Base-by-base conservation (phyloP, 495 filamentous ascomycete species). In the Neurospora cerealis region DNA sequence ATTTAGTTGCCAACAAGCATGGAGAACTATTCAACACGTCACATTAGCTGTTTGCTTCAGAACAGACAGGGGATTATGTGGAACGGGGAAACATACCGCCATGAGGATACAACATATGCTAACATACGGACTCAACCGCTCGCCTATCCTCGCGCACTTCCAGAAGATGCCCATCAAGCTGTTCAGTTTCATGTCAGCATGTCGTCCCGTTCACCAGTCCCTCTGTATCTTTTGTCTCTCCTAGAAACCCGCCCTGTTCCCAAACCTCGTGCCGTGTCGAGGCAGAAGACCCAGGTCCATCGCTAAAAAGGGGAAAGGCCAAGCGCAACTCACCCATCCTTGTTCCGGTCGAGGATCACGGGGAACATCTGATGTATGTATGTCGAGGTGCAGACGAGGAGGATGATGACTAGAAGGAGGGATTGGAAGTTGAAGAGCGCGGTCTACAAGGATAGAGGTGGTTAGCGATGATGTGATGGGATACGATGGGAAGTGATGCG, bases 391-490 rank as follows among this genome's bases (percentile, higher is more conserved):
- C 96, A 99, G 79, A 99, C 96, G 74, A 95, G 88, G 77, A 99
- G 92, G 62, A 98, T 90, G 78, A 99, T 91, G 78, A 97, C 93
- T 76, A 98, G 89, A 54, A 99, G 88, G 73, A 98, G 90, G 71
- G 93, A 94, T 80, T 96, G 93, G 87, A 99, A 97, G 84, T 98
- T 97, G 90, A 99, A 98, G 75, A 99, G 90, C 38, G 96, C 96
- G 75, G 95, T 91, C 96, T 97, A 76, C 39, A 73, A 15, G 37
- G 72, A 34, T 2, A 7, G 28, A 62, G 24, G 28, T 37, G 15
- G n/a, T 38, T 71, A 36, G 42, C 24, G 28, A 17, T 15, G 54
- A 34, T 17, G 54, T 13, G 24, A 32, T 6, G 24, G 21, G 24
- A 62, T 32, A 15, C 10, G 54, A 39, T 39, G 38, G 38, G 38